These are phyloP conservation scores for Pezicula neosporulosa DNA, from an alignment of 2,329 filamentous ascomycete species.

Conservation along the genomic window DNA sequence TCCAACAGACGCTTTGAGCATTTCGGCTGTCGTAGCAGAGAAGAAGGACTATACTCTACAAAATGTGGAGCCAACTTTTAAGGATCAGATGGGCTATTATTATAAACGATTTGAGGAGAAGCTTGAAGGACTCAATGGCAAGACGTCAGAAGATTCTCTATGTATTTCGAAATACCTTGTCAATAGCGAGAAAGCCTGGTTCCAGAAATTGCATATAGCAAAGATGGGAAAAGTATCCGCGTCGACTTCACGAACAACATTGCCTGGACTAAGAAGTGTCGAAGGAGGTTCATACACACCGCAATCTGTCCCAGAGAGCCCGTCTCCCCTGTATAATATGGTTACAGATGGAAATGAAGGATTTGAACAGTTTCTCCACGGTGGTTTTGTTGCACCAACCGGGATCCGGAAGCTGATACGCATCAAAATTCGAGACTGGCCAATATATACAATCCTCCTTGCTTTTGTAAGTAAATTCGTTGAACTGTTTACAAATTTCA, in stretches of 20 bases:
- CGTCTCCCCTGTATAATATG: no score
- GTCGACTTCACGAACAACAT: no score
- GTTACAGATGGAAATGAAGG: no score
- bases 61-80: slow-evolving; percentile 65
- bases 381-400: slow-evolving; percentile 32
- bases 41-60: slow-evolving; percentile 60
- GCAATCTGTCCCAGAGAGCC: no score
- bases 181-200: slow-evolving; percentile 66
- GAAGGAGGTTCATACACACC: no score
- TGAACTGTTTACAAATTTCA: no score
- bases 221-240: slow-evolving; percentile 45
- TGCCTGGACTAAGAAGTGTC: no score
- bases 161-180: slow-evolving; percentile 63
- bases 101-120: slow-evolving; percentile 53
- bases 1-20: no score
- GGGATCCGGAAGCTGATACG: no score
- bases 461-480: no score
- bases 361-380: no score
- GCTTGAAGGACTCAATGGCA: slow-evolving; percentile 39
- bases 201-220: slow-evolving; percentile 52
- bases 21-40: no score
- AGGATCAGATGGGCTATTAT: slow-evolving; percentile 58
- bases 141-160: slow-evolving; percentile 52
- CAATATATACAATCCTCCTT: slow-evolving; percentile 56
- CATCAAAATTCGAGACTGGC: slow-evolving; percentile 57